These are phyloP conservation scores for Hypoxylon subgilvum DNA, from an alignment of 495 filamentous ascomycete species.

Conservation along the genomic window DNA sequence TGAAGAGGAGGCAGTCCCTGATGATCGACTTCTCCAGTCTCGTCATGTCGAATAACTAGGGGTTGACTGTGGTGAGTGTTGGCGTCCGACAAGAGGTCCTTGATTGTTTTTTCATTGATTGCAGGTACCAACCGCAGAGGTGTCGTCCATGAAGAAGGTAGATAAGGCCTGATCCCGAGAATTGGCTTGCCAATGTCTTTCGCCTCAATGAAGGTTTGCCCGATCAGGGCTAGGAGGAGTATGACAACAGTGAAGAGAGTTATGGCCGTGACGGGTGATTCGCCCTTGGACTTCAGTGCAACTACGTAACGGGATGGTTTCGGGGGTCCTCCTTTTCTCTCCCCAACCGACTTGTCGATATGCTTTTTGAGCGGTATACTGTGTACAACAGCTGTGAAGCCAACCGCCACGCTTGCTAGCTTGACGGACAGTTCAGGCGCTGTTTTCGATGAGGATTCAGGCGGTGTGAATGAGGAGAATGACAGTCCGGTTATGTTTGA, in stretches of 20 bases:
- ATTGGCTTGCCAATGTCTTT: conserved; percentile 65
- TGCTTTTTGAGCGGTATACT: conserved; percentile 70
- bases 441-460: conserved; percentile 47
- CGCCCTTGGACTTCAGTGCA: conserved; percentile 58
- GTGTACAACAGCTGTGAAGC: conserved; percentile 84
- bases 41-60: conserved; percentile 35
- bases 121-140: conserved; percentile 31
- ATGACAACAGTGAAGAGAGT: conserved; percentile 59
- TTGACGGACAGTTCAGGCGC: conserved; percentile 66
- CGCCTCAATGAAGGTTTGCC: conserved; percentile 72
- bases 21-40: conserved; percentile 21
- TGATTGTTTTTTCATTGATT: conserved; percentile 32
- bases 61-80: conserved; percentile 30
- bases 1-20: conserved; percentile 37
- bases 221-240: conserved; percentile 62
- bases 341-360: conserved; percentile 53
- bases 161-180: conserved; percentile 48
- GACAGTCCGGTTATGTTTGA: conserved; percentile 83
- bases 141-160: conserved; percentile 38
- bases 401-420: conserved; percentile 83
- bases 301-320: conserved; percentile 69
- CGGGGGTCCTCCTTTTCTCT: conserved; percentile 51
- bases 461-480: conserved; percentile 74
- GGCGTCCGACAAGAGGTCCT: conserved; percentile 33
- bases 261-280: conserved; percentile 55